These are phyloP conservation scores for Epichloe coenophiala DNA, from an alignment of 2,329 filamentous ascomycete genomes.

Conservation along the genomic window DNA sequence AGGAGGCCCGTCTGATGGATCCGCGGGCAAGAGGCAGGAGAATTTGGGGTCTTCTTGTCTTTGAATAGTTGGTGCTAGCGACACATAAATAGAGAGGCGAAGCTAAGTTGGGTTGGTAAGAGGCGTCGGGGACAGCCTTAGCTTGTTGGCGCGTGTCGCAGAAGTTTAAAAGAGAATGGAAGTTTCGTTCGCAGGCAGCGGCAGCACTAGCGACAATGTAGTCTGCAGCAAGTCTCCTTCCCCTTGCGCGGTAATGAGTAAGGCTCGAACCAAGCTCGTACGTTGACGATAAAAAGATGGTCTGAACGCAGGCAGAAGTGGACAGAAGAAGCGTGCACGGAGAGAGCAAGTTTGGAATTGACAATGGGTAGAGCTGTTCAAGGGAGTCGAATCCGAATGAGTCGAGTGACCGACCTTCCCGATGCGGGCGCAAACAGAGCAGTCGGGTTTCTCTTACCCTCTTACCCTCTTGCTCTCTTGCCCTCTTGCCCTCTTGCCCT, in stretches of 20 bases:
- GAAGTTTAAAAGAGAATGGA: conserved; percentile 3
- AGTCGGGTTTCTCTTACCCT: background rate
- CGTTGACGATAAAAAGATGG: background rate
- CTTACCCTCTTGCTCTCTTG: background rate
- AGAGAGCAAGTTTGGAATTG: background rate
- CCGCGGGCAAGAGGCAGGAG: background rate
- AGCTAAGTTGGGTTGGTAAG: background rate
- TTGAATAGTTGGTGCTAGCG: background rate
- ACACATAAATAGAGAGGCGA: background rate
- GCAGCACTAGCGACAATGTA: too few species aligned
- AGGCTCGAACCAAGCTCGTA: too few species aligned
- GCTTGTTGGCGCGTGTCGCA: conserved; percentile 1
- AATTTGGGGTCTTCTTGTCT: background rate
- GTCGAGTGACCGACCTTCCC: background rate
- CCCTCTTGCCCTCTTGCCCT: too few species aligned
- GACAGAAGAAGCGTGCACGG: background rate
- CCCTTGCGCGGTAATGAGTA: too few species aligned
- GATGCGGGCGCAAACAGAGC: background rate
- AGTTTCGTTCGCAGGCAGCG: background rate
- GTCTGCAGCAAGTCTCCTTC: too few species aligned
- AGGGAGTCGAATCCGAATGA: background rate
- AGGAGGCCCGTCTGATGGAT: too few species aligned
- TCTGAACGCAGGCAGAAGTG: background rate
- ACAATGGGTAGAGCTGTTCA: too few species aligned
- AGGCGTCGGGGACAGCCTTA: conserved; percentile 1